Evolutionary conservation across 208 protist species (phyloP).

Genomic region (Trypanosoma cruzi): DNA sequence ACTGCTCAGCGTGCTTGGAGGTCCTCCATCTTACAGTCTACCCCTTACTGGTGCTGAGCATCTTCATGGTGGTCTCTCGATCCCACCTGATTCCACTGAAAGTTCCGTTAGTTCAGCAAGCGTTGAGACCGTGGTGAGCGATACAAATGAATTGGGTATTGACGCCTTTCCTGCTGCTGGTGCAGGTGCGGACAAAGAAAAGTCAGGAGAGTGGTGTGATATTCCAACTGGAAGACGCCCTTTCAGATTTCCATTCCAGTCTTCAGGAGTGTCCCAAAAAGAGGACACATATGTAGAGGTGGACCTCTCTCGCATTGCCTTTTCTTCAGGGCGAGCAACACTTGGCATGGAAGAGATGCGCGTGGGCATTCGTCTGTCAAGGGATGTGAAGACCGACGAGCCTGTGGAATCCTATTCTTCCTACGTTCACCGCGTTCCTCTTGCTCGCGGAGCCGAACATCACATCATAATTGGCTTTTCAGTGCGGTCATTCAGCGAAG

Average conservation of each 20-base stretch:
- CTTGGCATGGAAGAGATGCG: constrained; percentile 72
- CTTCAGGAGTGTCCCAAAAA: background rate
- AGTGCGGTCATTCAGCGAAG: constrained; percentile 64
- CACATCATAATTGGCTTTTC: constrained; percentile 74
- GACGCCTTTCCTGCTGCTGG: background rate
- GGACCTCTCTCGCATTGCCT: constrained; percentile 65
- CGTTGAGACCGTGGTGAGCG: constrained; percentile 12
- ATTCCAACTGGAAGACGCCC: background rate
- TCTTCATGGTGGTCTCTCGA: constrained; percentile 7
- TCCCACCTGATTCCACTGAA: constrained; percentile 9
- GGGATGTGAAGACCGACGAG: constrained; percentile 75
- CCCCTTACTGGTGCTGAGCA: constrained; percentile 13
- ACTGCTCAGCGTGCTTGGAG: background rate
- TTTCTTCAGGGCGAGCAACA: constrained; percentile 58
- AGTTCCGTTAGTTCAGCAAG: constrained; percentile 18
- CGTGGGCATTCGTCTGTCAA: constrained; percentile 69
- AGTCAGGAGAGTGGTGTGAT: background rate
- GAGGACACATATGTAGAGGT: constrained; percentile 52
- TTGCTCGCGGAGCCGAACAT: constrained; percentile 43
- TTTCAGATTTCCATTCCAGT: constrained; percentile 6
- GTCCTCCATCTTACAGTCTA: constrained; percentile 1
- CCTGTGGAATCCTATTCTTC: constrained; percentile 80
- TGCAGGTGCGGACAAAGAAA: background rate
- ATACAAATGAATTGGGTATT: constrained; percentile 4
- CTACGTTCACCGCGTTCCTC: constrained; percentile 81